Conservation (phyloP, 1,284 basidiomycete genomes). For the Cutaneotrichosporon curvatum region DNA sequence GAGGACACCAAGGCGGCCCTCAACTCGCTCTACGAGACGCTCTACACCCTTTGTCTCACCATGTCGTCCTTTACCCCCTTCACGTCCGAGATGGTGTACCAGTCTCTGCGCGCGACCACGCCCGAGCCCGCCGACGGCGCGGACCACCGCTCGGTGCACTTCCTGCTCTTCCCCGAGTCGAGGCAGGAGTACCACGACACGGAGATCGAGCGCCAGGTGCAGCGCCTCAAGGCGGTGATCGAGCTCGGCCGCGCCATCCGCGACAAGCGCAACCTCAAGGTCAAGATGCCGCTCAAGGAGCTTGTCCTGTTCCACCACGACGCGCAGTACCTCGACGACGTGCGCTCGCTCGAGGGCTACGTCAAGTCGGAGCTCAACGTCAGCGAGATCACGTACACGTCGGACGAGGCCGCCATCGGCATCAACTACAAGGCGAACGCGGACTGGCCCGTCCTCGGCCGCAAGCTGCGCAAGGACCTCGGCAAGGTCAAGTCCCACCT, state of each 20-base stretch:
- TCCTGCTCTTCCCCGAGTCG: slow-evolving; percentile 86
- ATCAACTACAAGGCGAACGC: slow-evolving; percentile 87
- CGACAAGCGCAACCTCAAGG: slow-evolving; percentile 78
- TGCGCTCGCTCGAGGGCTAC: slow-evolving; percentile 77
- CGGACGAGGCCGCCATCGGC: slow-evolving; percentile 77
- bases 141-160: slow-evolving; percentile 90
- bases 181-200: slow-evolving; percentile 93
- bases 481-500: slow-evolving; percentile 83
- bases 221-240: slow-evolving; percentile 90
- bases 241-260: slow-evolving; percentile 85
- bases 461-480: slow-evolving; percentile 89
- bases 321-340: slow-evolving; percentile 75
- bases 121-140: slow-evolving; percentile 61
- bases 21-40: slow-evolving; percentile 91
- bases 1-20: slow-evolving; percentile 84
- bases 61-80: slow-evolving; percentile 99
- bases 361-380: slow-evolving; percentile 95
- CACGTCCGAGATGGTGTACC: slow-evolving; percentile 95
- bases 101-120: slow-evolving; percentile 77
- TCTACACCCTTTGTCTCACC: slow-evolving; percentile 89
- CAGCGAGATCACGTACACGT: slow-evolving; percentile 78
- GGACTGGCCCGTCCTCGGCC: slow-evolving; percentile 91
- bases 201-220: slow-evolving; percentile 91
- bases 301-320: slow-evolving; percentile 91
- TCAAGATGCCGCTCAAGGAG: slow-evolving; percentile 83